Conservation (phyloP, 106 monocot species). For the Allium sativum region DNA sequence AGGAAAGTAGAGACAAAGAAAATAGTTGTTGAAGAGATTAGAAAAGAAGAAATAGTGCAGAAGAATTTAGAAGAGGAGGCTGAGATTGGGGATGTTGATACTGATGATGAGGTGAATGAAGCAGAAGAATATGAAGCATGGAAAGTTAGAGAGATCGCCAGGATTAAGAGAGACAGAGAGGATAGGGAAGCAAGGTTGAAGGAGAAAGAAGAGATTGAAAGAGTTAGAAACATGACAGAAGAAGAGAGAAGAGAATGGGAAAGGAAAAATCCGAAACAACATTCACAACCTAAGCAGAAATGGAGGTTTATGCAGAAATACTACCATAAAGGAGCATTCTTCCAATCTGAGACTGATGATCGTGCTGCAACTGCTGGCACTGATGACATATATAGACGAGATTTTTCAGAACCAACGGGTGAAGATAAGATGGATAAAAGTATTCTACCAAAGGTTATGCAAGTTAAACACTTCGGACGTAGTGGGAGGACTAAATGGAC, state of each 20-base stretch:
- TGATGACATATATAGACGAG: conserved; percentile 65
- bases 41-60: conserved; percentile 76
- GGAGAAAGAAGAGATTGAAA: conserved; percentile 99
- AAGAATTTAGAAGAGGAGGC: conserved; percentile 83
- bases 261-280: conserved; percentile 72
- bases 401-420: conserved; percentile 82
- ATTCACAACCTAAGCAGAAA: conserved; percentile 47
- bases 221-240: conserved; percentile 94
- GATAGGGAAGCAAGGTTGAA: conserved; percentile 83
- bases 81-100: conserved; percentile 68
- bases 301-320: conserved; percentile 99
- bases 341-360: conserved; percentile 66
- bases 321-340: conserved; percentile 93
- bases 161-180: conserved; percentile 93
- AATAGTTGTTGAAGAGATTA: conserved; percentile 89
- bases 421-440: conserved; percentile 98
- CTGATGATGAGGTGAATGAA: conserved; percentile 91
- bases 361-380: conserved; percentile 31
- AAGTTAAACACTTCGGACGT: conserved; percentile 93
- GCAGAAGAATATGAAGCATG: conserved; percentile 96
- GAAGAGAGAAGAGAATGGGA: conserved; percentile 92
- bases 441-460: conserved; percentile 96
- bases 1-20: conserved; percentile 80
- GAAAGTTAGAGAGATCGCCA: conserved; percentile 84
- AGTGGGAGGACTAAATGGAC: conserved; percentile 99